These are phyloP conservation scores for Candida endomychidarum DNA, from an alignment of 805 yeast species.

Conservation along the genomic window DNA sequence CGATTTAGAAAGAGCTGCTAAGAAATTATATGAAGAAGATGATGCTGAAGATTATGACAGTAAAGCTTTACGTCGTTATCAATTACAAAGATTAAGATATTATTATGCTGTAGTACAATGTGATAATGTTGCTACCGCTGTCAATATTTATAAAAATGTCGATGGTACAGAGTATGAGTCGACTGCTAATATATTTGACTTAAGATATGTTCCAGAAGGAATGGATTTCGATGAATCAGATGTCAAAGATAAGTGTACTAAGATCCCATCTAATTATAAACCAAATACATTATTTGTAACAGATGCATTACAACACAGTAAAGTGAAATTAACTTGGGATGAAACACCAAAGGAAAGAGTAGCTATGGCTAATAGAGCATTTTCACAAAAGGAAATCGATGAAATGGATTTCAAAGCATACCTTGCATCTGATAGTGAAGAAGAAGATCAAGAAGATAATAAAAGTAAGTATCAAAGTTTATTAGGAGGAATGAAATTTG, in stretches of 20 bases:
- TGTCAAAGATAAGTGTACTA: slow-evolving; percentile 70
- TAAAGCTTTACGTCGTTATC: slow-evolving; percentile 82
- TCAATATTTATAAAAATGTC: slow-evolving; percentile 75
- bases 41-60: slow-evolving; percentile 82
- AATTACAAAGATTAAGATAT: slow-evolving; percentile 87
- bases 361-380: slow-evolving; percentile 73
- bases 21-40: slow-evolving; percentile 73
- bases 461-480: slow-evolving; percentile 64
- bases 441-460: slow-evolving; percentile 25
- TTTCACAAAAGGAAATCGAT: slow-evolving; percentile 83
- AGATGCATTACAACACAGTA: slow-evolving; percentile 94
- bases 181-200: slow-evolving; percentile 90
- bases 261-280: slow-evolving; percentile 73
- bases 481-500: slow-evolving; percentile 44
- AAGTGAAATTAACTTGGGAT: slow-evolving; percentile 97
- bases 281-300: slow-evolving; percentile 80
- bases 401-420: slow-evolving; percentile 93
- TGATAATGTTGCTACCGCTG: slow-evolving; percentile 70
- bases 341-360: slow-evolving; percentile 92
- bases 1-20: slow-evolving; percentile 59
- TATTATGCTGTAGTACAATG: slow-evolving; percentile 90
- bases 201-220: slow-evolving; percentile 90
- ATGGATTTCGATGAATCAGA: slow-evolving; percentile 77
- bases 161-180: slow-evolving; percentile 96
- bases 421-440: slow-evolving; percentile 55